Base-by-base conservation (phyloP, 495 filamentous ascomycete species). In the Hyphodiscus hymeniophilus region DNA sequence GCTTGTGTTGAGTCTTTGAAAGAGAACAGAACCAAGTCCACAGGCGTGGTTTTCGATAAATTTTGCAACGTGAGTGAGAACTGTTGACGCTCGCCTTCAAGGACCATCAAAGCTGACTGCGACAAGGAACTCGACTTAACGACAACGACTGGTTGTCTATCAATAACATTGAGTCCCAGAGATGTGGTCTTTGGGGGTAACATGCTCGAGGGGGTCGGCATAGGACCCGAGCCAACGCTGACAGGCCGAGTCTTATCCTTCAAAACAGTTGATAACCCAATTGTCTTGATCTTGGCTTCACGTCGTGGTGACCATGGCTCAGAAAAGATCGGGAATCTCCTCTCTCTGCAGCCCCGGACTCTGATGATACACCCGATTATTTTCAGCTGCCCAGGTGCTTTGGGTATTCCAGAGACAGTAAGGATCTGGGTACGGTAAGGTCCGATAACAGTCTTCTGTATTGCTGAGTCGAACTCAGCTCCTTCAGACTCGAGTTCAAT, bases 1-100 rank as follows among this genome's bases (percentile, higher is more conserved):
- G 72, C 76, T 47, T 84, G 84, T 0, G 87, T 90, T 0, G 90
- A 95, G 64, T 96, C 88, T 48, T 86, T 81, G 65, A 94, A 94
- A 0, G 87, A 89, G 48, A 96, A 85, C 17, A 89, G 71, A 7
- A 95, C 62, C 40, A 95, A 77, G 62, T 94, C 87, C n/a, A 84
- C 85, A 21, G 85, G 72, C 4, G 80, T 82, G 6, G 75, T 72
- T 6, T 60, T 48, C 1, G 89, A 94, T 11, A 77, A 66, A 51
- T 97, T 95, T 48, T 82, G 75, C 28, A 97, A 66, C 0, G 87
- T 92, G 33, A 95, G 75, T 2, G 74, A 81, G 52, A 97, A 95
- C 1, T 68, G 68, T 53, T 78, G 80, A 13, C 74, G 73, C 63
- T 97, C 89, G 12, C 90, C 90, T 65, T 95, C 89, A 12, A 95